Percentiles rank a stretch among this genome's conserved stretches.
Conservation (phyloP, 176 grass and related monocot genomes). For the Olyra latifolia region DNA sequence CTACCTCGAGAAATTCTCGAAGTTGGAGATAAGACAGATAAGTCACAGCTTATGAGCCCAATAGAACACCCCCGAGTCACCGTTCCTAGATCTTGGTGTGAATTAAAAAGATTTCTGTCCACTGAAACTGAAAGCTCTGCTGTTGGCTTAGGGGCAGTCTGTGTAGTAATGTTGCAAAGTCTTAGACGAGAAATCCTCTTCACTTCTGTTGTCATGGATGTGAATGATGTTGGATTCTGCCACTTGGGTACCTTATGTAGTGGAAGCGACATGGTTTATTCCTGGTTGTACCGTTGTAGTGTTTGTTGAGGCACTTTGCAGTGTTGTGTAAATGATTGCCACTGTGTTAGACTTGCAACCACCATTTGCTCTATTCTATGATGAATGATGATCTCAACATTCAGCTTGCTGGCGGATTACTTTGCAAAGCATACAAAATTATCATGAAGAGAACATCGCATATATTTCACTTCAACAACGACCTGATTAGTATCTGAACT, state of each 20-base stretch:
- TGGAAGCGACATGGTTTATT: slow-evolving; percentile 41
- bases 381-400: no score
- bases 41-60: slow-evolving; percentile 46
- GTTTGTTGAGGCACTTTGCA: neutral
- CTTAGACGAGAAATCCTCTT: neutral
- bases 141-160: neutral
- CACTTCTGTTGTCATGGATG: neutral
- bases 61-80: no score
- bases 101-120: slow-evolving; percentile 17
- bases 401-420: no score
- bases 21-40: no score
- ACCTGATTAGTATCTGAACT: no score
- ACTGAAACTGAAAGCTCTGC: neutral
- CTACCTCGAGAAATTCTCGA: no score
- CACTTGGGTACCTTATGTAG: neutral
- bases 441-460: no score
- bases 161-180: slow-evolving; percentile 2
- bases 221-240: neutral
- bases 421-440: no score
- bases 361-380: neutral
- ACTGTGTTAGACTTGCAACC: neutral
- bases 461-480: no score
- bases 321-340: neutral
- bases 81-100: neutral
- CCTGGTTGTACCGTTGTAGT: no score